phyloP scores from a whole-genome alignment of 2,329 filamentous ascomycete species.

The Gremmenia infestans region DNA sequence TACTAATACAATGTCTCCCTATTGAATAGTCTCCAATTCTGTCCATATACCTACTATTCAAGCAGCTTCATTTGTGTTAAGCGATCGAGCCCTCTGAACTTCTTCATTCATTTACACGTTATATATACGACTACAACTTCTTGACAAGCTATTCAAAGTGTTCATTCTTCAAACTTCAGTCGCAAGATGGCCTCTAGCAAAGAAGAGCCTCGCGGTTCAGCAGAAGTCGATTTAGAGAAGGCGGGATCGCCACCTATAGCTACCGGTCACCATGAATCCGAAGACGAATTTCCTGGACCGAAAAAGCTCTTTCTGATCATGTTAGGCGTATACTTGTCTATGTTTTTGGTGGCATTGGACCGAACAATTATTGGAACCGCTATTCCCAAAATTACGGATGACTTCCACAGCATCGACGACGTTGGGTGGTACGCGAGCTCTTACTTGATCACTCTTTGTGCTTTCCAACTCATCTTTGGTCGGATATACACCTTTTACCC shows the following conservation, averaged over 20 bases:
- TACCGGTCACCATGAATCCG: slow-evolving; percentile 3
- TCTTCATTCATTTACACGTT: too few relatives aligned
- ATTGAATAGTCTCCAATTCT: too few relatives aligned
- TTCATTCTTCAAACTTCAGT: not conserved
- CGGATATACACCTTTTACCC: slow-evolving; percentile 31
- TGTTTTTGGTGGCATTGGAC: slow-evolving; percentile 39
- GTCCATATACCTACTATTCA: too few relatives aligned
- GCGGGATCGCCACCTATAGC: not conserved
- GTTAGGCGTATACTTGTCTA: slow-evolving; percentile 39
- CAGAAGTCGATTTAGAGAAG: slow-evolving; percentile 11
- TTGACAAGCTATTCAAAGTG: not conserved
- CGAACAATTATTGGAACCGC: slow-evolving; percentile 35
- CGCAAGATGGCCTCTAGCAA: not conserved
- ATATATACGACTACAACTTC: not conserved
- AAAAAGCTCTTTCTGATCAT: slow-evolving; percentile 36
- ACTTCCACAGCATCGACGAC: slow-evolving; percentile 38
- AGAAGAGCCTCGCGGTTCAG: not conserved
- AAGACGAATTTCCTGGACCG: slow-evolving; percentile 19
- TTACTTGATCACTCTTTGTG: slow-evolving; percentile 34
- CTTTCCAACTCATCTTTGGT: slow-evolving; percentile 27
- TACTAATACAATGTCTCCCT: too few relatives aligned
- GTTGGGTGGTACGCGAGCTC: slow-evolving; percentile 42
- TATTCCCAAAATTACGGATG: slow-evolving; percentile 35
- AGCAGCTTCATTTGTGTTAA: too few relatives aligned
- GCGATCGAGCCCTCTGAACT: too few relatives aligned